These are phyloP conservation scores for Aspergillus pseudoglaucus DNA, from an alignment of 2,329 filamentous ascomycete genomes.

Conservation along the genomic window DNA sequence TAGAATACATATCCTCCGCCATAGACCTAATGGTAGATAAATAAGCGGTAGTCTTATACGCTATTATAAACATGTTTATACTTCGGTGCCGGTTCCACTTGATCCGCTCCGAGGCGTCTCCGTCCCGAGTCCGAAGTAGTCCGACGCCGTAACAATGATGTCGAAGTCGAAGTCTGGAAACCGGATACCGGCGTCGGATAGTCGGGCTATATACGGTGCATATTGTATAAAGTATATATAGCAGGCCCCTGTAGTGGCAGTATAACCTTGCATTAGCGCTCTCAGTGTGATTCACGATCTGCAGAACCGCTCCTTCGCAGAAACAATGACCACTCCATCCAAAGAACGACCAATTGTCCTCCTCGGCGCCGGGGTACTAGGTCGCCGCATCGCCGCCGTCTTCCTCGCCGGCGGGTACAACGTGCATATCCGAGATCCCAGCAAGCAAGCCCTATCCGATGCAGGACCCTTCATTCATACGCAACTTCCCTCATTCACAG, in stretches of 20 bases:
- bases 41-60: too few relatives aligned
- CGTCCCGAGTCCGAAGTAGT: constrained; percentile 12
- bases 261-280: neutral
- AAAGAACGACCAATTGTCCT: constrained; percentile 27
- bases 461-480: constrained; percentile 26
- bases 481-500: constrained; percentile 23
- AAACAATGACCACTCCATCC: neutral
- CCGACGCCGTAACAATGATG: constrained; percentile 3
- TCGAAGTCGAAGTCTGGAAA: neutral
- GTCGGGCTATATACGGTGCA: neutral
- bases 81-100: too few relatives aligned
- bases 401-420: constrained; percentile 21
- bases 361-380: constrained; percentile 35
- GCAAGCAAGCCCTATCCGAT: constrained; percentile 17
- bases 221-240: neutral
- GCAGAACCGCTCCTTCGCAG: neutral
- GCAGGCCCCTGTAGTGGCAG: neutral
- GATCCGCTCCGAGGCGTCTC: constrained; percentile 18
- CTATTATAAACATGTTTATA: too few relatives aligned
- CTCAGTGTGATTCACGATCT: neutral
- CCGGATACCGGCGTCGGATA: neutral
- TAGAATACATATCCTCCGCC: too few relatives aligned
- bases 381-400: constrained; percentile 29
- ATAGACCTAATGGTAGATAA: too few relatives aligned
- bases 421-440: constrained; percentile 20